Percentiles rank a stretch among this genome's conserved stretches.
phyloP scores from a whole-genome alignment of 169 alveolate genomes.

The Plasmodium yoelii region DNA sequence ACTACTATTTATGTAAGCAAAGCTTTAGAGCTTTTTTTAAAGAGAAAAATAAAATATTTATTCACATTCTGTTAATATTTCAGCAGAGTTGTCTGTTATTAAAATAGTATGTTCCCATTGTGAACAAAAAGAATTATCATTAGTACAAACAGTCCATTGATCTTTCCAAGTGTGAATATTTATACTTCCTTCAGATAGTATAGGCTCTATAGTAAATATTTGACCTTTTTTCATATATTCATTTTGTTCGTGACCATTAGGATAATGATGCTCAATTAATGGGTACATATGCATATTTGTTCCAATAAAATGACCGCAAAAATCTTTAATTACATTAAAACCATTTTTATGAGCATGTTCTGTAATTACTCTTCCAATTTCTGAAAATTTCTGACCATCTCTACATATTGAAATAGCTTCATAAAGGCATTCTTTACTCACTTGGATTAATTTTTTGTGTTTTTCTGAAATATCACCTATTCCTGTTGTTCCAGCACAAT shows the following conservation, averaged over 20 bases:
- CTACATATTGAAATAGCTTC: constrained; percentile 90
- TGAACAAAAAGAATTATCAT: constrained; percentile 90
- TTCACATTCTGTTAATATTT: constrained; percentile 86
- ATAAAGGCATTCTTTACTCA: constrained; percentile 85
- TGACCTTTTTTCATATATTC: constrained; percentile 87
- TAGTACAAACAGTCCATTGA: constrained; percentile 93
- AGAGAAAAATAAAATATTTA: neutral
- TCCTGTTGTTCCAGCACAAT: constrained; percentile 84
- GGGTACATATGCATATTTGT: constrained; percentile 94
- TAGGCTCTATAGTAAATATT: constrained; percentile 93
- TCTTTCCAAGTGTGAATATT: constrained; percentile 91
- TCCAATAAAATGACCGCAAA: constrained; percentile 96
- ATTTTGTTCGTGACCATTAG: constrained; percentile 77
- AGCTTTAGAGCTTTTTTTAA: too few species aligned
- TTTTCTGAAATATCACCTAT: constrained; percentile 81
- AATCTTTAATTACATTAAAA: constrained; percentile 88
- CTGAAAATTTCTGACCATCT: constrained; percentile 90
- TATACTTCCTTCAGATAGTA: constrained; percentile 88
- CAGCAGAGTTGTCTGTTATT: constrained; percentile 91
- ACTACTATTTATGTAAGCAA: too few species aligned
- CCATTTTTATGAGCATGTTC: constrained; percentile 88
- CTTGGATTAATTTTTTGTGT: constrained; percentile 76
- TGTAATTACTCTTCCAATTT: constrained; percentile 90
- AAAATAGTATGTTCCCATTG: constrained; percentile 94
- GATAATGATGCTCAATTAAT: constrained; percentile 87